Evolutionary conservation across 345 rosid genomes (phyloP).

Genomic region (Salix brachista): DNA sequence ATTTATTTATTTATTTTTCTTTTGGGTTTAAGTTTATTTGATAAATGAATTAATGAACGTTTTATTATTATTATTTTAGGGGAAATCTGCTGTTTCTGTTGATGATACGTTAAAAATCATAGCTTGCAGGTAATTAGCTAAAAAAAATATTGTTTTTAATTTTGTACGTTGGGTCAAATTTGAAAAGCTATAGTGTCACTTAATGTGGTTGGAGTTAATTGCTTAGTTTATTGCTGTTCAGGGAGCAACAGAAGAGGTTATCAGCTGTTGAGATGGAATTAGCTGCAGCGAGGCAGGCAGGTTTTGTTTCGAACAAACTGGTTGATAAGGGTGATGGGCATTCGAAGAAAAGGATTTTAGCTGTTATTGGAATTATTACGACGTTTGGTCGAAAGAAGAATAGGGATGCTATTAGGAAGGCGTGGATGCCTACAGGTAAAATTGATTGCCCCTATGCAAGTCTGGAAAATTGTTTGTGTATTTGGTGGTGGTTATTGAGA

Average conservation of each 20-base stretch:
- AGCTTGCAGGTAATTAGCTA: slow-evolving; percentile 59
- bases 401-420: slow-evolving; percentile 79
- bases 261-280: slow-evolving; percentile 66
- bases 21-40: neutral
- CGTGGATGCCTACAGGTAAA: slow-evolving; percentile 75
- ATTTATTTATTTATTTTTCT: neutral
- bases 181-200: neutral
- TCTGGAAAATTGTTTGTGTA: neutral
- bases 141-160: neutral
- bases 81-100: slow-evolving; percentile 77
- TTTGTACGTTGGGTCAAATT: neutral
- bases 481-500: neutral
- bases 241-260: slow-evolving; percentile 84
- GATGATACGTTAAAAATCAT: slow-evolving; percentile 88
- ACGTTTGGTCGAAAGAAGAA: slow-evolving; percentile 67
- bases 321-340: slow-evolving; percentile 27
- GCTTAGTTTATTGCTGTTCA: slow-evolving; percentile 23
- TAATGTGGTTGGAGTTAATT: neutral
- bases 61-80: slow-evolving; percentile 33
- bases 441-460: neutral
- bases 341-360: slow-evolving; percentile 54
- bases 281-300: slow-evolving; percentile 58
- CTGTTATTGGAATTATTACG: slow-evolving; percentile 72
- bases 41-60: neutral
- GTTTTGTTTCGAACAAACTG: slow-evolving; percentile 45